Base-by-base conservation (phyloP, 768 basidiomycete species). In the Psilocybe cyanescens region DNA sequence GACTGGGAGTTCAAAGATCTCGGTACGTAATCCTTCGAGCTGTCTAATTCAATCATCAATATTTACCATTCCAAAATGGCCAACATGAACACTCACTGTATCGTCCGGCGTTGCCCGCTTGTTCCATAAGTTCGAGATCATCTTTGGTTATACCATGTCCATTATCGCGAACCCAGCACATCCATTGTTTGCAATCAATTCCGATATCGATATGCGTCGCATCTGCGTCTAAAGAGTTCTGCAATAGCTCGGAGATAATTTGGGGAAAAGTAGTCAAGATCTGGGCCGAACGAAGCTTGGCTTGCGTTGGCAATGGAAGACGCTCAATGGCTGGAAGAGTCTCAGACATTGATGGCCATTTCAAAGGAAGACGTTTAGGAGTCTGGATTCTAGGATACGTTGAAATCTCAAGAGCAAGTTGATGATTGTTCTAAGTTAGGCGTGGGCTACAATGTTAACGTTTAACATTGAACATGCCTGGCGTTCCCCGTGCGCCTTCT, bases 191-290 rank as follows among this genome's bases (percentile, higher is more conserved):
- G 53, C 86, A 86, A 69, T 95, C 84, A 1, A 97, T 70, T 3
- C 89, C 87, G 50, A 95, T 77, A 45, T 91, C 87, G 54, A 99
- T 79, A 19, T 82, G 80, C 14, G 74, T 78, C 0, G 95, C 86
- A 30, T 80, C 80, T 2, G 96, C 93, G 67, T 99, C 97, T 8
- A 98, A 79, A 2, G 93, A 83, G 72, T 99, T 99, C 72, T 96
- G 95, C 9, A 95, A 73, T 37, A 99, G 85, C 74, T 98, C 95
- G 1, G 88, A 88, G 19, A 96, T 78, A 59, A 96, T 79, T 70
- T 91, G 87, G 7, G 90, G 81, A 29, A 97, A 71, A 4, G 94
- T 91, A 0, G 94, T 94, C 61, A 99, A 75, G 64, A 96, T 88
- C 68, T 93, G 86, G 0, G 92, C 85, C 1, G 95, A 95, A 46